Evolutionary conservation across 768 basidiomycete species (phyloP).

Genomic region (Mycena galopus): DNA sequence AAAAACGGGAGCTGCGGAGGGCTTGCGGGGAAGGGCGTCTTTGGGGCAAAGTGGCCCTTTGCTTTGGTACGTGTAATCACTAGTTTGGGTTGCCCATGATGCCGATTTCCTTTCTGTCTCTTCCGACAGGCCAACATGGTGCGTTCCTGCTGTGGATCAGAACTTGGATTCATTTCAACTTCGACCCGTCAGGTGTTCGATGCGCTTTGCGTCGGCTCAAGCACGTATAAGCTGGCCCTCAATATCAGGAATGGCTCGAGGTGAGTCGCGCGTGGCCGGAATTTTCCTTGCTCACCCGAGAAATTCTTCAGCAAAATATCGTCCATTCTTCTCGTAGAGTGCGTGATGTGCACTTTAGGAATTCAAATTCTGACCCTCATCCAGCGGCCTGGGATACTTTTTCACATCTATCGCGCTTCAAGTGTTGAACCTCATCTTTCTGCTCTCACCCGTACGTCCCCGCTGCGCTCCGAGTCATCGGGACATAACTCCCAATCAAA

Average conservation of each 20-base stretch:
- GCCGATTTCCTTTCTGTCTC: too few relatives aligned
- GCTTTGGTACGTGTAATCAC: not conserved
- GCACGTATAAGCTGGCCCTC: not conserved
- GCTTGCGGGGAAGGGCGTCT: not conserved
- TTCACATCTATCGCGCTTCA: not conserved
- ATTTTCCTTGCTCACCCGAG: not conserved
- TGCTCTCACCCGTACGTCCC: not conserved
- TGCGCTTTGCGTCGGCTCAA: not conserved
- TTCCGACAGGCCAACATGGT: not conserved
- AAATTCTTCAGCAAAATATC: not conserved
- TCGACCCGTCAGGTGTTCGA: not conserved
- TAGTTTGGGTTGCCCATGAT: not conserved
- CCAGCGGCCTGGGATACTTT: constrained; percentile 10
- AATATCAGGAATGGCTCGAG: not conserved
- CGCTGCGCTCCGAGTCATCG: too few relatives aligned
- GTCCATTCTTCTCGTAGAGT: constrained; percentile 4
- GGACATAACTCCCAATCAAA: too few relatives aligned
- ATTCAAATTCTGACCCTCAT: not conserved
- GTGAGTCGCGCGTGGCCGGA: too few relatives aligned
- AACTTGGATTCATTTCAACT: not conserved
- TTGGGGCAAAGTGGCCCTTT: constrained; percentile 8
- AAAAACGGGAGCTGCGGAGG: not conserved
- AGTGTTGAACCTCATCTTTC: constrained; percentile 5
- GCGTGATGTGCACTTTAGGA: not conserved
- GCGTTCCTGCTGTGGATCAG: not conserved